Conservation (phyloP, 768 basidiomycete species). For the Gloeostereum incarnatum region DNA sequence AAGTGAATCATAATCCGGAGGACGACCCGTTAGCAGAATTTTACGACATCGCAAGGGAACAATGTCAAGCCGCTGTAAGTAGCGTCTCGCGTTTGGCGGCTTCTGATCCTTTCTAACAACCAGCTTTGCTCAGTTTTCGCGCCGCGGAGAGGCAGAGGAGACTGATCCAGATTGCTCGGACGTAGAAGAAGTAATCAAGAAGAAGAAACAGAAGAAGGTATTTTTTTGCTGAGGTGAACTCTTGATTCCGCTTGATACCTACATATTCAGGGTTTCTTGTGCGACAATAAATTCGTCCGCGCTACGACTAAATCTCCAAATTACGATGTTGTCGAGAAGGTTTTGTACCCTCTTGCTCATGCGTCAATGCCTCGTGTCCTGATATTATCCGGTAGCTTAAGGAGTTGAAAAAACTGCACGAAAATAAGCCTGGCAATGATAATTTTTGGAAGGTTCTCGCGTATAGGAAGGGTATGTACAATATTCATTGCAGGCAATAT, state of each 20-base stretch:
- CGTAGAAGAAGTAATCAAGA: slow-evolving; percentile 9
- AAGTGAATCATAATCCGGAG: neutral
- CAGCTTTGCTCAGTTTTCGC: neutral
- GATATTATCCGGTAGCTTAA: no score
- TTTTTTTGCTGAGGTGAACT: neutral
- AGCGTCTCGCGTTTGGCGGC: no score
- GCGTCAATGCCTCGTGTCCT: no score
- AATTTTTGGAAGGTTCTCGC: slow-evolving; percentile 60
- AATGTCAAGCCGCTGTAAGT: slow-evolving; percentile 33
- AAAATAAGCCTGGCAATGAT: slow-evolving; percentile 46
- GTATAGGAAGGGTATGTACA: slow-evolving; percentile 51
- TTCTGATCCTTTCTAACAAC: no score
- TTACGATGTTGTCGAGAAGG: slow-evolving; percentile 71
- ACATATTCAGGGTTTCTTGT: slow-evolving; percentile 50
- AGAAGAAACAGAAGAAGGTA: slow-evolving; percentile 10
- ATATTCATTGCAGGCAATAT: neutral
- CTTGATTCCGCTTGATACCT: slow-evolving; percentile 1
- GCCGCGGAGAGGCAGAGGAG: slow-evolving; percentile 13
- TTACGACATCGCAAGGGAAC: slow-evolving; percentile 47
- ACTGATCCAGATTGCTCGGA: slow-evolving; percentile 21
- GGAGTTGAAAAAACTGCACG: slow-evolving; percentile 58
- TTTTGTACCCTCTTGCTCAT: slow-evolving; percentile 12
- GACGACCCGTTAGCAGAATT: slow-evolving; percentile 58
- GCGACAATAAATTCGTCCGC: slow-evolving; percentile 39
- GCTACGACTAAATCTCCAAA: slow-evolving; percentile 36